Base-by-base conservation (phyloP, 805 yeast genomes). In the Teunomyces funiuensis region DNA sequence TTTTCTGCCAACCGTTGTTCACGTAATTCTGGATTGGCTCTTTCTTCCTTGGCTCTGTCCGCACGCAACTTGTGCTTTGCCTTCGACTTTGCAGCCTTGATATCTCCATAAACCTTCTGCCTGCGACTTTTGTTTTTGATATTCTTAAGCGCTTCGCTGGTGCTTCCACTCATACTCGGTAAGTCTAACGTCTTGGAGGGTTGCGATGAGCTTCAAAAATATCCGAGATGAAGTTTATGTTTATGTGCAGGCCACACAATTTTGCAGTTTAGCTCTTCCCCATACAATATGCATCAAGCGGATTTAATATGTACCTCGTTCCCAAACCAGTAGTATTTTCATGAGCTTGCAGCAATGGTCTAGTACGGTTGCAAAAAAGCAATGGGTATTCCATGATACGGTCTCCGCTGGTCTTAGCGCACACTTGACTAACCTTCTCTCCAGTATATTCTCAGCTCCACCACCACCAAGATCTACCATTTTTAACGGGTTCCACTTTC, bases 41-140 rank as follows among this genome's bases (percentile, higher is more conserved):
- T 71, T 63, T 93, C 98, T 49, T 84, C 91, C 55, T 83, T 84
- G n/a, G 95, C 93, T 57, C 97, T 77, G 33, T 81, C 79, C n/a
- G 78, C 76, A 50, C 98, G 77, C 59, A 75, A 72, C 57, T 80
- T 81, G 60, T 89, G 97, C 54, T 88, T 80, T 40, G 77, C 77
- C 56, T 86, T 87, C 54, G 83, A 83, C 61, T 80, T 76, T 46
- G 85, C 85, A 57, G 85, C 84, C 63, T 83, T 85, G 39, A 86
- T 57, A 42, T 81, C 79, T 7, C 89, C 84, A 63, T 77, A 85
- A 28, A 88, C 71, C 64, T 85, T 79, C 60, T 87, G 93, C 50
- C 97, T 78, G 54, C 80, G 80, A 60, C 80, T 79, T 65, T 88
- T 90, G 63, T 89, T 90, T 60, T 77, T 81, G 43, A 88, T 80